Evolutionary conservation across 345 rosid species (phyloP).

Genomic region (Boechera stricta): DNA sequence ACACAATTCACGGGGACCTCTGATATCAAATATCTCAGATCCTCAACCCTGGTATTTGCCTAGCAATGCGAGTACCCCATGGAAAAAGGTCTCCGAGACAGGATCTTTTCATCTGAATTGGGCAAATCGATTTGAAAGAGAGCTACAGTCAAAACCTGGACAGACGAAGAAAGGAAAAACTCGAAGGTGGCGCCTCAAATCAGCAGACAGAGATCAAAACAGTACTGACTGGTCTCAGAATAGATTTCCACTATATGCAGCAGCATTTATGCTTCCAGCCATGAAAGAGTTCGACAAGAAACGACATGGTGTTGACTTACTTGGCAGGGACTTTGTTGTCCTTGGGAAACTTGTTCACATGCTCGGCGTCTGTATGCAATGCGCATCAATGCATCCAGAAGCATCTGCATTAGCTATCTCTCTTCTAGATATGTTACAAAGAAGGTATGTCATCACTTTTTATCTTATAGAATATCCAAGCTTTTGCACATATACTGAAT

Average conservation of each 20-base stretch:
- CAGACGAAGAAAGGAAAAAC: conserved; percentile 75
- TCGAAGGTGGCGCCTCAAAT: conserved; percentile 80
- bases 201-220: conserved; percentile 51
- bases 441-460: conserved; percentile 57
- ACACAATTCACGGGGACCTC: conserved; percentile 51
- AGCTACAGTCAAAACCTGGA: conserved; percentile 66
- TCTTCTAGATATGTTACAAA: conserved; percentile 82
- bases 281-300: conserved; percentile 94
- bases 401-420: conserved; percentile 80
- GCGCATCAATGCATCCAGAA: conserved; percentile 93
- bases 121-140: conserved; percentile 86
- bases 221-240: conserved; percentile 69
- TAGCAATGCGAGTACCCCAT: conserved; percentile 68
- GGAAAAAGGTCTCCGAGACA: conserved; percentile 76
- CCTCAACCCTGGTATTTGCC: conserved; percentile 96
- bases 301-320: conserved; percentile 97
- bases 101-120: conserved; percentile 69
- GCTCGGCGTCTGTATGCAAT: conserved; percentile 93
- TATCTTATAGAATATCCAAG: not conserved
- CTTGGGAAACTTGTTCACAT: conserved; percentile 93
- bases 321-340: conserved; percentile 87
- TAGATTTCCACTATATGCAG: conserved; percentile 83
- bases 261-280: conserved; percentile 98
- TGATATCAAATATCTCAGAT: conserved; percentile 75
- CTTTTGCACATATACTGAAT: conserved; percentile 9